Conservation (phyloP, 177 flowering plant genomes). For the Vitis hybrid region DNA sequence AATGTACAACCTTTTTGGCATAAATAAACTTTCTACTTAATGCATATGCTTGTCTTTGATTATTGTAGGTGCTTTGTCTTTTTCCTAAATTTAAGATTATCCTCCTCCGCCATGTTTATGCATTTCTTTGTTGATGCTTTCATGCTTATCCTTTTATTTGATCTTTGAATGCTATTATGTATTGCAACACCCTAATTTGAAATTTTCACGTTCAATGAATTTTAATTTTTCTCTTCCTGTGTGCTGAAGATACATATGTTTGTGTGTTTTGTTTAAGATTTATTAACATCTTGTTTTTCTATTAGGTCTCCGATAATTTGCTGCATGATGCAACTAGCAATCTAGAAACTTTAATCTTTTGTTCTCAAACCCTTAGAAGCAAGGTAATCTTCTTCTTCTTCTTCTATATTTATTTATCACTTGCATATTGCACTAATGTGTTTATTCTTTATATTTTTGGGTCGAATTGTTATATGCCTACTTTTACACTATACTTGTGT, state of each 20-base stretch:
- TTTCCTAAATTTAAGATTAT: background rate
- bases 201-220: background rate
- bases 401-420: background rate
- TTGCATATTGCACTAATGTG: too few relatives aligned
- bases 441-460: too few relatives aligned
- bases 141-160: background rate
- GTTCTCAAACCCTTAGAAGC: constrained; percentile 96
- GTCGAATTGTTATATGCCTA: too few relatives aligned
- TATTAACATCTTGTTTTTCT: constrained; percentile 1
- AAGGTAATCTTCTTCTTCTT: constrained; percentile 57
- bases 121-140: background rate
- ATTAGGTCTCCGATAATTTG: constrained; percentile 93
- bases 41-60: background rate
- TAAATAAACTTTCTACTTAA: too few relatives aligned
- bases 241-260: background rate
- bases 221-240: background rate
- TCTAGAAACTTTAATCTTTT: constrained; percentile 85
- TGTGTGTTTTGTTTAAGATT: background rate
- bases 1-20: too few relatives aligned
- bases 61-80: background rate
- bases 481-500: too few relatives aligned
- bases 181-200: background rate
- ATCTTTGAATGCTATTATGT: background rate
- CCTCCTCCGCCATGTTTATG: background rate
- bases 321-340: constrained; percentile 94